phyloP scores from a whole-genome alignment of 805 yeast genomes.

The Candida pini region DNA sequence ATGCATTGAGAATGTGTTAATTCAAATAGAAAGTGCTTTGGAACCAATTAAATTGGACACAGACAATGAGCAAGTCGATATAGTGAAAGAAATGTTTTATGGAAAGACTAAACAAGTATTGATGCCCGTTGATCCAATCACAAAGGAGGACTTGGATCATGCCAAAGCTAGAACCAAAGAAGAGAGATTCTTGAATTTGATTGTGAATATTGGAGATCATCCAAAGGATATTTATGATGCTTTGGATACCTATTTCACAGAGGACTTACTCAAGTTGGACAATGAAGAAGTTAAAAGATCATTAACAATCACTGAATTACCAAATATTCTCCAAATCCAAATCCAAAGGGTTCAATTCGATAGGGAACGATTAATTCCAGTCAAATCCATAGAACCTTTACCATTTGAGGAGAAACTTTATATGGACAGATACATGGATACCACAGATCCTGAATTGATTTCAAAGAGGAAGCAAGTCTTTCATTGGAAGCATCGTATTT shows the following conservation, averaged over 20 bases:
- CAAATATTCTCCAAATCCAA: conserved; percentile 83
- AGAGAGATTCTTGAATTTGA: conserved; percentile 75
- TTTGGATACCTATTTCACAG: conserved; percentile 75
- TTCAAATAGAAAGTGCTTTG: conserved; percentile 84
- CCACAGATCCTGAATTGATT: conserved; percentile 51
- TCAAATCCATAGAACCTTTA: conserved; percentile 76
- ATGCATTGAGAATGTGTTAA: conserved; percentile 89
- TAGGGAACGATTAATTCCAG: conserved; percentile 62
- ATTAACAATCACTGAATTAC: conserved; percentile 64
- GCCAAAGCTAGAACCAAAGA: conserved; percentile 40
- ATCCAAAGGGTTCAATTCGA: conserved; percentile 93
- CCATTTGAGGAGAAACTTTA: conserved; percentile 74
- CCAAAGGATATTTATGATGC: conserved; percentile 90
- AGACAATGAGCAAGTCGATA: conserved; percentile 79
- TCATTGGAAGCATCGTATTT: conserved; percentile 56
- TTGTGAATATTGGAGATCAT: conserved; percentile 82
- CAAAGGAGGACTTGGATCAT: conserved; percentile 24
- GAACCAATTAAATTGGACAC: conserved; percentile 59
- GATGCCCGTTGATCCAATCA: conserved; percentile 37
- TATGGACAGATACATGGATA: conserved; percentile 77
- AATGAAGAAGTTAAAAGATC: conserved; percentile 72
- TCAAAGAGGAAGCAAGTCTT: conserved; percentile 50
- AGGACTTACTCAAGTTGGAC: conserved; percentile 61
- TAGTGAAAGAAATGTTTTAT: conserved; percentile 73
- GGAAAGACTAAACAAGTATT: conserved; percentile 82